Evolutionary conservation across 2,329 filamentous ascomycete genomes (phyloP).

Genomic region (Beauveria bassiana): DNA sequence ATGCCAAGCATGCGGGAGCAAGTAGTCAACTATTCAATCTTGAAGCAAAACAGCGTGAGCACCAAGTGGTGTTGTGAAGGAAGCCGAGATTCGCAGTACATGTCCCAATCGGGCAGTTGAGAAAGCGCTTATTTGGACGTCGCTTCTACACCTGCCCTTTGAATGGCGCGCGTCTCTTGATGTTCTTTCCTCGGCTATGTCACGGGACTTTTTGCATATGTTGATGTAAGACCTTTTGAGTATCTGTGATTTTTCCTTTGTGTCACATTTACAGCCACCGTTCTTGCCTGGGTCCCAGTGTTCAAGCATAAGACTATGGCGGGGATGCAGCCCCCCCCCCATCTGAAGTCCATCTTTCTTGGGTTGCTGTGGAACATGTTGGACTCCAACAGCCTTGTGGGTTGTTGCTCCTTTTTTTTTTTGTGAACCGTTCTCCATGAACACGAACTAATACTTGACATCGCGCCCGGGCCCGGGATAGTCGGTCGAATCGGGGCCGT

Average conservation of each 20-base stretch:
- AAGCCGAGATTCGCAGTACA: not conserved
- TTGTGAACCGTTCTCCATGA: not conserved
- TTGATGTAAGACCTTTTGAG: no score
- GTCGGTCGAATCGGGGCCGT: not conserved
- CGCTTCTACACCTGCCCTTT: no score
- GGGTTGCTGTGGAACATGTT: slow-evolving; percentile 1
- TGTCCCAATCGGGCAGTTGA: slow-evolving; percentile 1
- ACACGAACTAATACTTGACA: not conserved
- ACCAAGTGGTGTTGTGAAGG: not conserved
- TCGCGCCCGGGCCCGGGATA: not conserved
- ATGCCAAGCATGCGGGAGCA: not conserved
- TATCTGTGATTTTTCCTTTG: not conserved
- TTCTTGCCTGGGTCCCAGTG: not conserved
- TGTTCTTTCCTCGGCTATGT: not conserved
- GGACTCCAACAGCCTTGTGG: slow-evolving; percentile 8
- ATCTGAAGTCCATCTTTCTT: slow-evolving; percentile 1
- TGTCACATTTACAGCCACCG: not conserved
- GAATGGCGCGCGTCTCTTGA: not conserved
- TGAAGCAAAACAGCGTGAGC: not conserved
- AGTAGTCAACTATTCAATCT: no score
- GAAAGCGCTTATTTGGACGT: not conserved
- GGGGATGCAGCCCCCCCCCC: not conserved
- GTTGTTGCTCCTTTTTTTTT: not conserved
- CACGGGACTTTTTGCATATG: not conserved
- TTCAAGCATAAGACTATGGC: slow-evolving; percentile 2